Evolutionary conservation across 805 yeast species (phyloP).

Genomic region (Metschnikowia shivogae): DNA sequence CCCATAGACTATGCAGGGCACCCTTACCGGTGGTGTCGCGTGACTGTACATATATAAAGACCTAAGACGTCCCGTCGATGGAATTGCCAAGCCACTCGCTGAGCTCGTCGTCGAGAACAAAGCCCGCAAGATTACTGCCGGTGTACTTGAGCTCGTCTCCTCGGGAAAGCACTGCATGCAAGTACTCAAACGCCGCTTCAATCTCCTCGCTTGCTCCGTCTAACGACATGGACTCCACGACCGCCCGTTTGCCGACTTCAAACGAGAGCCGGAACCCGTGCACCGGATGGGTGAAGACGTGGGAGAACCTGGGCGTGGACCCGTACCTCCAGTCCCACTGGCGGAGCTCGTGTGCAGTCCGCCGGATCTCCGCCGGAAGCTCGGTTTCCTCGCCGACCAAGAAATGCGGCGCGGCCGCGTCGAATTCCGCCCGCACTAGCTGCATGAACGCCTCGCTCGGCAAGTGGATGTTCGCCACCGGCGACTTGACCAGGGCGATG

Average conservation of each 20-base stretch:
- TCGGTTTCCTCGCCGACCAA: constrained; percentile 24
- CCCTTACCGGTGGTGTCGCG: neutral
- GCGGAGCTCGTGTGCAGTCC: constrained; percentile 39
- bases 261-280: constrained; percentile 32
- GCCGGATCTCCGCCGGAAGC: constrained; percentile 37
- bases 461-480: constrained; percentile 64
- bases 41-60: neutral
- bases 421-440: constrained; percentile 41
- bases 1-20: constrained; percentile 1
- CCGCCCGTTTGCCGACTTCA: constrained; percentile 45
- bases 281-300: constrained; percentile 37
- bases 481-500: constrained; percentile 75
- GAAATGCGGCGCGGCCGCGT: constrained; percentile 22
- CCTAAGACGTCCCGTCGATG: constrained; percentile 41
- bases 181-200: constrained; percentile 28
- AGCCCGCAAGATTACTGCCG: constrained; percentile 45
- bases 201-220: constrained; percentile 6
- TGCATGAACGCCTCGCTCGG: constrained; percentile 43
- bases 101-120: constrained; percentile 37
- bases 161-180: constrained; percentile 23
- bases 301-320: constrained; percentile 68
- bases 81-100: constrained; percentile 44
- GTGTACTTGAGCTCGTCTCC: constrained; percentile 32
- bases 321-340: constrained; percentile 77
- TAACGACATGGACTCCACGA: constrained; percentile 22